A percentile compares a stretch with the other conserved stretches of the same genome.
phyloP scores from a whole-genome alignment of 495 filamentous ascomycete genomes.

The Endocarpon pusillum region DNA sequence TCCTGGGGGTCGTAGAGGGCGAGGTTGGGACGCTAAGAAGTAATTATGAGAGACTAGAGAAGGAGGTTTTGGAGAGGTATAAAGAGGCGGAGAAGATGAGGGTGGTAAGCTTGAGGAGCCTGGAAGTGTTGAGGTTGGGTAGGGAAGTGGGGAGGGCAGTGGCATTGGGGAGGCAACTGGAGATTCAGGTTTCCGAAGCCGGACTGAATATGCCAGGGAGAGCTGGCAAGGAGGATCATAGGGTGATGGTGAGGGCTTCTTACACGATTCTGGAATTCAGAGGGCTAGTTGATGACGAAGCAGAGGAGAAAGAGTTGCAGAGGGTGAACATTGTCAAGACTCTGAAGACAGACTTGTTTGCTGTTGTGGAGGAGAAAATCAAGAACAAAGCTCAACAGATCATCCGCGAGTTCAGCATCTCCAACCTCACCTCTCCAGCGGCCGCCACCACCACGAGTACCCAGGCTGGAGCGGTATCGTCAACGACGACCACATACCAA shows the following conservation, averaged over 20 bases:
- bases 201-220: conserved; percentile 28
- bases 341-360: conserved; percentile 46
- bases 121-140: conserved; percentile 60
- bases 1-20: conserved; percentile 54
- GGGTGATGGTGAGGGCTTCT: conserved; percentile 60
- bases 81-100: conserved; percentile 64
- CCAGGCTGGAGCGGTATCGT: conserved; percentile 13
- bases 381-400: conserved; percentile 58
- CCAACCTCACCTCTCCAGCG: conserved; percentile 28
- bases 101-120: conserved; percentile 52
- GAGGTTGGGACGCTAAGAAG: conserved; percentile 66
- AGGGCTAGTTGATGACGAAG: conserved; percentile 48
- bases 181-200: conserved; percentile 56
- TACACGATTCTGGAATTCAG: conserved; percentile 57
- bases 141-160: conserved; percentile 60
- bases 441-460: conserved; percentile 10
- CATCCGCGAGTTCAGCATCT: conserved; percentile 68
- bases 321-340: conserved; percentile 49
- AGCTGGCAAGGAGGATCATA: conserved; percentile 47
- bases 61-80: conserved; percentile 68
- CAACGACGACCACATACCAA: conserved; percentile 42
- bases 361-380: conserved; percentile 52
- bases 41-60: conserved; percentile 66
- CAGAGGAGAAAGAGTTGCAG: conserved; percentile 63
- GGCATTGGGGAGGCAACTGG: conserved; percentile 68